These are phyloP conservation scores for Ceratocystis alfenasii DNA, from an alignment of 2,329 filamentous ascomycete genomes.

Conservation along the genomic window DNA sequence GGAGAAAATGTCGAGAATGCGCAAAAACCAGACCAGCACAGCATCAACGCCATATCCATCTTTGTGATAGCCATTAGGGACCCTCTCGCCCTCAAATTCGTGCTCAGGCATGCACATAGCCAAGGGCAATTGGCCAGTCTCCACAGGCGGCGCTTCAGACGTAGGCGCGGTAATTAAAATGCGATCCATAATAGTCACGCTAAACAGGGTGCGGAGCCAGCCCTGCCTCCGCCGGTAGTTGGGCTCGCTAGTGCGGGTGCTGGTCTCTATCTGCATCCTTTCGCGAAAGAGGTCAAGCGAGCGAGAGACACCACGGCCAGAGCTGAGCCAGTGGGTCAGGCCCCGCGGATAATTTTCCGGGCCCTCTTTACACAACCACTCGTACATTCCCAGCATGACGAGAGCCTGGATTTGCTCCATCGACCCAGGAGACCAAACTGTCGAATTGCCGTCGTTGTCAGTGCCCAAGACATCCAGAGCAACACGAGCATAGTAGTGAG, in stretches of 20 bases:
- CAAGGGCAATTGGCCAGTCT: neutral
- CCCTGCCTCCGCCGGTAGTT: neutral
- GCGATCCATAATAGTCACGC: constrained; percentile 11
- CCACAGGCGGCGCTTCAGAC: neutral
- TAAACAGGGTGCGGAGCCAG: neutral
- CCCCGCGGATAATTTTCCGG: neutral
- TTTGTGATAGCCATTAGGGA: neutral
- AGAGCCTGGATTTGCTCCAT: constrained; percentile 13
- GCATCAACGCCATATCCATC: neutral
- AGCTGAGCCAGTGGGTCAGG: neutral
- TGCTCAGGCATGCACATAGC: neutral
- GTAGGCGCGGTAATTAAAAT: neutral
- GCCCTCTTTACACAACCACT: constrained; percentile 11
- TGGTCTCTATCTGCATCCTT: neutral
- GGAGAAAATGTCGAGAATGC: constrained; percentile 11
- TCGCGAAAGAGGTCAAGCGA: neutral
- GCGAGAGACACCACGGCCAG: constrained; percentile 3
- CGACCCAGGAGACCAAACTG: neutral
- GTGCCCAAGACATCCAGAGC: neutral
- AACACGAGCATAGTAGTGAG: neutral
- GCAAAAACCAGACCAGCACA: constrained; percentile 5
- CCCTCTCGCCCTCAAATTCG: neutral
- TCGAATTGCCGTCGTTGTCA: neutral
- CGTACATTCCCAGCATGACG: constrained; percentile 13
- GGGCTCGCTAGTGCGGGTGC: neutral